Base-by-base conservation (phyloP, 306 rosid species). In the Delonix regia region DNA sequence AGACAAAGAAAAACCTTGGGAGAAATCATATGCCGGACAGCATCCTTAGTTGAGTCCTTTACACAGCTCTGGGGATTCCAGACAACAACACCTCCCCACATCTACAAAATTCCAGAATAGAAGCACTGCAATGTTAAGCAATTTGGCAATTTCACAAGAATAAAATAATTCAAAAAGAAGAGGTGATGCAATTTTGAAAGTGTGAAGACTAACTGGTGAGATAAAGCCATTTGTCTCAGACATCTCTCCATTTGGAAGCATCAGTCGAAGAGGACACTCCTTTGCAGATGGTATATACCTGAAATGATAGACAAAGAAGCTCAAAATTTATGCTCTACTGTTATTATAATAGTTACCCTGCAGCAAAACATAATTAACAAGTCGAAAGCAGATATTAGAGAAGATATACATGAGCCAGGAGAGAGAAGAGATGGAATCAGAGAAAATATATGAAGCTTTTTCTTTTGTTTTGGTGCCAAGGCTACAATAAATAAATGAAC, bases 31-130 rank as follows among this genome's bases (percentile, higher is more conserved):
- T 76, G 84, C 81, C 89, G 87, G 79, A 71, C 80, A 52, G 80
- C 89, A 80, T 36, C 87, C 82, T 81, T 79, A 74, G 88, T 88
- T 72, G 82, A 77, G 68, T 77, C 82, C 71, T 83, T 87, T 77
- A 74, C 44, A 78, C 96, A 91, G 73, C 88, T 83, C 67, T 83
- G 79, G 28, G 98, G 97, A 75, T 95, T 95, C 96, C 93, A 95
- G 76, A 95, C 97, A 71, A 89, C 79, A 69, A 93, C 86, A 48
- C 99, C 99, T 79, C 99, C 99, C 99, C 99, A 95, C 96, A 86
- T 95, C 98, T 95, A 86, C 77, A 88, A 72, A 38, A 77, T 75
- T 83, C 55, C 80, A 73, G 57, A 70, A 72, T 49, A 49, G 75
- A 62, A 56, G 48, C 82, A 56, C 56, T 33, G 66, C 49, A 75